phyloP scores from a whole-genome alignment of 2,329 filamentous ascomycete genomes.

The Cercospora sp. region DNA sequence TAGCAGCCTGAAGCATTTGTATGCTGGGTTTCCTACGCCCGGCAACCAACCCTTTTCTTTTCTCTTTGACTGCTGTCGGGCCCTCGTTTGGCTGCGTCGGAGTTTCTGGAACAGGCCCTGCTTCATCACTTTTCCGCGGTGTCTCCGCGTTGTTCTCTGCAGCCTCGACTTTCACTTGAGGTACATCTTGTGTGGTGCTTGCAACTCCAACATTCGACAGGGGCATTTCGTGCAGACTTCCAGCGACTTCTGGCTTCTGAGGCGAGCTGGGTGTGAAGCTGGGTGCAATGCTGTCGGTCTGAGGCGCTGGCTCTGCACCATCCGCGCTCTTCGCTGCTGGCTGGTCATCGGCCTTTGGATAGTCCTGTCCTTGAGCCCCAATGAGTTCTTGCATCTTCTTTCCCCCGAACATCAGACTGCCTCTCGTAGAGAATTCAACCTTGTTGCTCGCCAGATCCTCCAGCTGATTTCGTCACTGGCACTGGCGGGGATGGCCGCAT shows the following conservation, averaged over 20 bases:
- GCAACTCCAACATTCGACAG: background rate
- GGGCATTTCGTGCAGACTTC: background rate
- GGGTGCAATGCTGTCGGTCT: background rate
- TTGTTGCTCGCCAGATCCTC: constrained; percentile 54
- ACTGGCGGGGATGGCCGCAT: constrained; percentile 57
- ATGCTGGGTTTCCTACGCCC: constrained; percentile 40
- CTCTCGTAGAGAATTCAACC: constrained; percentile 61
- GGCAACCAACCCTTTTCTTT: constrained; percentile 19
- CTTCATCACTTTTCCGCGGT: background rate
- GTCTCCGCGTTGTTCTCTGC: background rate
- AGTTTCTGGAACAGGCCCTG: background rate
- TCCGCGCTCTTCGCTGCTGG: constrained; percentile 1
- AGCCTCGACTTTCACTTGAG: background rate
- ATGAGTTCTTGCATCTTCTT: constrained; percentile 47
- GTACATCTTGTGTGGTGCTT: background rate
- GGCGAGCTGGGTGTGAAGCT: background rate
- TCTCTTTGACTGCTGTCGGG: constrained; percentile 8
- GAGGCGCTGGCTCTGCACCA: background rate
- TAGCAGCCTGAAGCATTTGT: constrained; percentile 41
- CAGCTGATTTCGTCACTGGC: constrained; percentile 53
- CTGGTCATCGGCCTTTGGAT: background rate
- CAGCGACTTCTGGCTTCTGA: background rate
- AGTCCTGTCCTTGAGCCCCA: constrained; percentile 28
- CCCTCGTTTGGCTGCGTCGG: background rate
- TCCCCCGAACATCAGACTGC: constrained; percentile 59